Conservation (phyloP, 441 rosid species). For the Gossypium gossypioides region DNA sequence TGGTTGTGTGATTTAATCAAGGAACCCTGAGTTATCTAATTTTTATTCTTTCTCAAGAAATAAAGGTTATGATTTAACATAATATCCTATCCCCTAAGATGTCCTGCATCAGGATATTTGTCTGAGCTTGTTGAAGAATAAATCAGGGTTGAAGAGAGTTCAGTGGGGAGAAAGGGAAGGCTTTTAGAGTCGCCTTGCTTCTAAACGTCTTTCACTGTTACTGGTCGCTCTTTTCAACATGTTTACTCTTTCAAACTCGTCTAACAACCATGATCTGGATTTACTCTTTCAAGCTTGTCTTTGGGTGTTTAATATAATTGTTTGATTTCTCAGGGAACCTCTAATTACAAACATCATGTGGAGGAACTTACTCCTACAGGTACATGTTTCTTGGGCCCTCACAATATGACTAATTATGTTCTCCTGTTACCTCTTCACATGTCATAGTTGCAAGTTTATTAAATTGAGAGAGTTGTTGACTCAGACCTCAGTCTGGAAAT, state of each 20-base stretch:
- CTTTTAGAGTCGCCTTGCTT: neutral
- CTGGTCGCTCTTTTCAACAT: neutral
- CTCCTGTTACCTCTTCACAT: neutral
- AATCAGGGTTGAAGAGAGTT: neutral
- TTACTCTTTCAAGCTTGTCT: neutral
- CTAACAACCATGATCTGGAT: neutral
- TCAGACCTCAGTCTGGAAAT: neutral
- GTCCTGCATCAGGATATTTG: neutral
- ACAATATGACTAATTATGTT: constrained; percentile 3
- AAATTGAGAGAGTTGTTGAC: neutral
- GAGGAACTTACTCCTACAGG: constrained; percentile 89
- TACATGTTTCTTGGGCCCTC: constrained; percentile 17
- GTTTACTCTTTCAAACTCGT: neutral
- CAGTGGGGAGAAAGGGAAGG: neutral
- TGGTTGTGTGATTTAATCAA: neutral
- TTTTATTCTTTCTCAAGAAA: neutral
- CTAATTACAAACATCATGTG: constrained; percentile 95
- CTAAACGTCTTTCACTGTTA: neutral
- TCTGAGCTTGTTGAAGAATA: neutral
- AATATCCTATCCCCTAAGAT: neutral
- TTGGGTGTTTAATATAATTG: neutral
- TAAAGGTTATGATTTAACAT: neutral
- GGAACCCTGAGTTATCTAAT: neutral
- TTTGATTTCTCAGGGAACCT: constrained; percentile 60
- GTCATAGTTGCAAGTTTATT: neutral